Evolutionary conservation across 306 rosid genomes (phyloP), one percentile per base, ranked within the genome.

Genomic region (Spatholobus suberectus): DNA sequence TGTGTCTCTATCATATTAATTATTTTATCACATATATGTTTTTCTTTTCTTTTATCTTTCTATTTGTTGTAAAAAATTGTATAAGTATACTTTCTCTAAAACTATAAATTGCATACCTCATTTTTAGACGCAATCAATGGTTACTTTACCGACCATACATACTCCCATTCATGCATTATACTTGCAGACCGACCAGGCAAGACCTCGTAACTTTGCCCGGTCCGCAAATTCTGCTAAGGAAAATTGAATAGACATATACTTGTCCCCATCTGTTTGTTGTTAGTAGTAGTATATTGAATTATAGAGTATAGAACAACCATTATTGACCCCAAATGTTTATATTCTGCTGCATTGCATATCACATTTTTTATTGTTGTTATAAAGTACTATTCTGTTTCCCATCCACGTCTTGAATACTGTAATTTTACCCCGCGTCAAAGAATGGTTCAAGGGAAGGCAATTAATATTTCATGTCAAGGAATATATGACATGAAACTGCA

Each of bases 241-340:
- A 80, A 84, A 27, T 29, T 61, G 54, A 72, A 73, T 41, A 14
- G 41, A 78, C 70, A 43, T 15, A 38, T 3, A 20, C 26, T 65
- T 85, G 88, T 85, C 82, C 43, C 35, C 8, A 6, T 80, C 82
- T 59, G 41, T 35, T 80, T 84, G 87, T 75, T 74, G n/a, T 15
- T 43, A 18, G 5, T n/a, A 10, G 11, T 43, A 18, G 5, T n/a
- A 10, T 44, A 43, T 77, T 9, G 1, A 59, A 59, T 76, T 32
- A 77, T 37, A 49, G 26, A 37, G 14, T 24, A 37, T 38, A 26
- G 23, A 65, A 49, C 72, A 63, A 21, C 75, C 57, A 62, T 83
- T 49, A 47, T 77, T 77, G 79, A 59, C 67, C 27, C 6, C 14
- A 10, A 59, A 14, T 61, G 49, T 72, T 59, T 59, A 43, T 63